Conservation (phyloP, 2,329 filamentous ascomycete genomes). For the Neofusicoccum parvum region DNA sequence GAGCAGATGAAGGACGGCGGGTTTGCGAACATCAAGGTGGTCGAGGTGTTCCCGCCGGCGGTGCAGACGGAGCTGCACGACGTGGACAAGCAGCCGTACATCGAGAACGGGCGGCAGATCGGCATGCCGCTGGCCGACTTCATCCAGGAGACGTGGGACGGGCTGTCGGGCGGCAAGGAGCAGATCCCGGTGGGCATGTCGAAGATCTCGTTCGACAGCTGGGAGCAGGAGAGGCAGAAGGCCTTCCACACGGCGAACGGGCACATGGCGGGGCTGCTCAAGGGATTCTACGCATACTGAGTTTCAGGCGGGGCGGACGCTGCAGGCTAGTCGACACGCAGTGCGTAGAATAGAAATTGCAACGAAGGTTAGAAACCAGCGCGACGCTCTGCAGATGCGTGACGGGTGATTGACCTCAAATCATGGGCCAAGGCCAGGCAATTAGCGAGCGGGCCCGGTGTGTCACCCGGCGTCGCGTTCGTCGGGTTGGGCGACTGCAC, state of each 20-base stretch:
- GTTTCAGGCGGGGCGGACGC: neutral
- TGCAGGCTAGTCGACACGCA: no score
- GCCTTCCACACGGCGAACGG: slow-evolving; percentile 10
- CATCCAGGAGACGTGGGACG: slow-evolving; percentile 52
- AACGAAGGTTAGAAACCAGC: neutral
- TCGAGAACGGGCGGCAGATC: slow-evolving; percentile 52
- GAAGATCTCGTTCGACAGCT: slow-evolving; percentile 45
- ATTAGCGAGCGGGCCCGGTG: no score
- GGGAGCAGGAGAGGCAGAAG: slow-evolving; percentile 53
- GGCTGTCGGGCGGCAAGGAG: slow-evolving; percentile 51
- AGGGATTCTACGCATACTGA: slow-evolving; percentile 19
- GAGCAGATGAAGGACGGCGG: slow-evolving; percentile 51
- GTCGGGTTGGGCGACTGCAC: neutral
- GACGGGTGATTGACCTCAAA: neutral
- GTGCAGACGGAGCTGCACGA: slow-evolving; percentile 62
- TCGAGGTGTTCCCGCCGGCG: slow-evolving; percentile 58
- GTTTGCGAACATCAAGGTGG: slow-evolving; percentile 52
- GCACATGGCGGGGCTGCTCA: slow-evolving; percentile 5
- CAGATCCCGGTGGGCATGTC: slow-evolving; percentile 55
- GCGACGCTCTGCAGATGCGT: neutral
- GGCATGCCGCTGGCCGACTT: slow-evolving; percentile 59
- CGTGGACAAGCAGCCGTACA: slow-evolving; percentile 56
- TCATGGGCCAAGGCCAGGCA: neutral
- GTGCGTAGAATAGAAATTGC: neutral
- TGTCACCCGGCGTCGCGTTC: no score